Evolutionary conservation across 1,139 yeast genomes (phyloP), one percentile per base, ranked within the genome.

Genomic region (Hyphopichia burtonii): DNA sequence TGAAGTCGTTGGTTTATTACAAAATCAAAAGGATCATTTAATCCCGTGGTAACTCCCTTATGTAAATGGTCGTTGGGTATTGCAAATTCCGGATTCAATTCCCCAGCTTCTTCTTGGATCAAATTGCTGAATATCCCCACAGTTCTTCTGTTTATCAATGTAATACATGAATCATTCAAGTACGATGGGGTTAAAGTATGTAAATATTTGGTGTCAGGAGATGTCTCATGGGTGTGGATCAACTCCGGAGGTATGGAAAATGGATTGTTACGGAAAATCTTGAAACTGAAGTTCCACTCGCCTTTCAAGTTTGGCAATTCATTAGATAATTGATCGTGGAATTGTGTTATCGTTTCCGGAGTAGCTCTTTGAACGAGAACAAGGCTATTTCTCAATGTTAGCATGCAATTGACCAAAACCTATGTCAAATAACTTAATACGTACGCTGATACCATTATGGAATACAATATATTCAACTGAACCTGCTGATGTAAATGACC

Each of bases 291-390:
- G 43, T 64, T 66, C 91, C 91, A 85, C 43, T 77, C 71, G 2
- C 87, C 86, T 34, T 74, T 66, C 2, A 73, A 54, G 14, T 75
- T 68, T 0, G 90, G 88, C 22, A 82, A 67, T 45, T 80, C 82
- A 51, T 84, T 83, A 15, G 83, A 74, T 14, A 85, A 70, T 48
- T 77, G 78, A 57, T 85, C 91, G 51, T 83, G 86, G 51, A 84
- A 75, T 44, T 78, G 78, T 0, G 83, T 70, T 34, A 85, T 82
- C 3, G 85, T 77, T 30, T 83, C 82, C 2, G 86, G 85, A 5
- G 81, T 72, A 3, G 86, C 84, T 44, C 69, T 70, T 40, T 69
- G 76, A 15, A 78, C 80, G 25, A 82, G 64, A 25, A 80, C 57
- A 5, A 80, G 76, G 3, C 86, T 76, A 51, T 39, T 12, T n/a